Evolutionary conservation across 1,284 basidiomycete species (phyloP).

Genomic region (Irpex sp.): DNA sequence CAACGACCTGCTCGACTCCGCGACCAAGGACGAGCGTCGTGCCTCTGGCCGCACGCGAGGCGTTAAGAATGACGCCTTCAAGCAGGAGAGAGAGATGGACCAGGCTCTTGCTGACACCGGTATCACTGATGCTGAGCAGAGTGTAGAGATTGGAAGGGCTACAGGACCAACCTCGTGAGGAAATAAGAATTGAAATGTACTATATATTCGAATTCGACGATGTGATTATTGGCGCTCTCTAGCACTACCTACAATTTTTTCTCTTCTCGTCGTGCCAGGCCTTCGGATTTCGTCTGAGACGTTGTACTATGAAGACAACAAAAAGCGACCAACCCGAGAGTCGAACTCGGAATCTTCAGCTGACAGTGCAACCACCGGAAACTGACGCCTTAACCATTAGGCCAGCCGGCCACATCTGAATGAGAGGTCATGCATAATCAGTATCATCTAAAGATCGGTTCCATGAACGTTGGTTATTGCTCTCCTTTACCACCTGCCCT

Average conservation of each 20-base stretch:
- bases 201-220: too few relatives aligned
- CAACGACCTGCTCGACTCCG: slow-evolving; percentile 20
- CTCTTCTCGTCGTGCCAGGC: too few relatives aligned
- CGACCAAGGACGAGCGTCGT: slow-evolving; percentile 18
- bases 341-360: slow-evolving; percentile 53
- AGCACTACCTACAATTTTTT: too few relatives aligned
- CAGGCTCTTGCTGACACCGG: slow-evolving; percentile 17
- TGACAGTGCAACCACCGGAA: slow-evolving; percentile 32
- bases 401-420: slow-evolving; percentile 24
- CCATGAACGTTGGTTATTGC: not conserved
- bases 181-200: too few relatives aligned
- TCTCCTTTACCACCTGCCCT: not conserved
- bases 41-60: slow-evolving; percentile 22
- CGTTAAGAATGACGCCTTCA: slow-evolving; percentile 23
- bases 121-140: slow-evolving; percentile 16
- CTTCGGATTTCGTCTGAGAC: too few relatives aligned
- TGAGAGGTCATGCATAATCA: not conserved
- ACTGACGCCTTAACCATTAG: slow-evolving; percentile 35
- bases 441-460: not conserved
- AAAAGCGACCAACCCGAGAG: slow-evolving; percentile 49
- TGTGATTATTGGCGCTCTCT: too few relatives aligned
- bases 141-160: slow-evolving; percentile 20
- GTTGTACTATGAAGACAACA: slow-evolving; percentile 8
- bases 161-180: not conserved
- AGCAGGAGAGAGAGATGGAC: slow-evolving; percentile 27